Conservation (phyloP, 352 stramenopile genomes). For the Plasmopara halstedii region DNA sequence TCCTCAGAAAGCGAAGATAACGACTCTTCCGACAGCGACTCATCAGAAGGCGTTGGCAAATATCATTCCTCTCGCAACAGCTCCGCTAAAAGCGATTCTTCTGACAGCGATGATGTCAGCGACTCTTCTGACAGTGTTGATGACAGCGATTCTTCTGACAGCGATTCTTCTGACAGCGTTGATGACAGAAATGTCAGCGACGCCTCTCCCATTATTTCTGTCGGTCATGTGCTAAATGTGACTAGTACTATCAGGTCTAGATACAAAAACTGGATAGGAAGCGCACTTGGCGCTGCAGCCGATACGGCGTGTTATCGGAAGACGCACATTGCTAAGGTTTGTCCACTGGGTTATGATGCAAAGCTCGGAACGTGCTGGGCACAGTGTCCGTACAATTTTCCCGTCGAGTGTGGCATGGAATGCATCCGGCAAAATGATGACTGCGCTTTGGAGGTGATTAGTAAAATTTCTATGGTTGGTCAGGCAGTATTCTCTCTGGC, state of each 20-base stretch:
- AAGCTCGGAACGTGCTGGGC: conserved; percentile 33
- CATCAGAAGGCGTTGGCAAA: conserved; percentile 2
- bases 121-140: neutral
- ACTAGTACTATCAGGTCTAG: conserved; percentile 24
- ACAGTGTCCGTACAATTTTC: conserved; percentile 29
- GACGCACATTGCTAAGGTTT: conserved; percentile 24
- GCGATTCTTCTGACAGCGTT: neutral
- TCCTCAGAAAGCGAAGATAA: conserved; percentile 11
- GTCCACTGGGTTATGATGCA: conserved; percentile 21
- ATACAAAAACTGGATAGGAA: conserved; percentile 31
- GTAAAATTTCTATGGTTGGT: conserved; percentile 19
- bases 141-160: conserved; percentile 1
- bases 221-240: conserved; percentile 9
- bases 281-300: conserved; percentile 6
- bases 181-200: no score
- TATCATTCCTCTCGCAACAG: neutral
- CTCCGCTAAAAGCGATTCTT: neutral
- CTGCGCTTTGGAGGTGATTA: conserved; percentile 27
- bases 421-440: conserved; percentile 41
- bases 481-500: conserved; percentile 22
- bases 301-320: conserved; percentile 31
- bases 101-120: neutral
- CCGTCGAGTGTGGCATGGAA: conserved; percentile 33
- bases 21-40: conserved; percentile 2
- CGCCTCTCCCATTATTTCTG: neutral